A percentile compares a stretch with the other conserved stretches of the same genome.
These are phyloP conservation scores for Achaetomiella virescens DNA, from an alignment of 495 filamentous ascomycete species.

Conservation along the genomic window DNA sequence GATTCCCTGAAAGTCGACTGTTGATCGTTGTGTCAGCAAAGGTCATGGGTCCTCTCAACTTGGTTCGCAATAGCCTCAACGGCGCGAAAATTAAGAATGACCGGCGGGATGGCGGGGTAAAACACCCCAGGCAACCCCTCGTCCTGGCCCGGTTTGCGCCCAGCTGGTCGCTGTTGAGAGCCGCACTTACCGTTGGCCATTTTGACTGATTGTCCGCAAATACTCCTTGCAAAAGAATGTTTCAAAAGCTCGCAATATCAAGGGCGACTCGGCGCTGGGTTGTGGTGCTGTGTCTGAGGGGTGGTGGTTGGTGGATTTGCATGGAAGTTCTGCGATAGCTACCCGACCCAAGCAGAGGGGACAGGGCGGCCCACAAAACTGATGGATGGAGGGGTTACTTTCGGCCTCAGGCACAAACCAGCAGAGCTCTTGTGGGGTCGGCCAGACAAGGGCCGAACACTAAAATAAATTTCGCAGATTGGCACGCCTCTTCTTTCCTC, in stretches of 20 bases:
- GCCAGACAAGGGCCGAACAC: background rate
- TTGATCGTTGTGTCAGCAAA: conserved; percentile 3
- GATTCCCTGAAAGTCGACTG: conserved; percentile 17
- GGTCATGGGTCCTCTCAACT: background rate
- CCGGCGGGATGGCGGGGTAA: conserved; percentile 13
- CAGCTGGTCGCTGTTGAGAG: background rate
- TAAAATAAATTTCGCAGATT: background rate
- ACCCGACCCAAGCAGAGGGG: conserved; percentile 1
- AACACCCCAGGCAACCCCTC: conserved; percentile 5
- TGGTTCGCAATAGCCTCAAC: background rate
- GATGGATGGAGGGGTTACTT: conserved; percentile 11
- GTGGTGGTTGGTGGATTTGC: background rate
- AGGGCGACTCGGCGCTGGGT: background rate
- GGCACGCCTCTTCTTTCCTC: background rate
- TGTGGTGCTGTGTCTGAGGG: background rate
- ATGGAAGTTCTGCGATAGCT: conserved; percentile 7
- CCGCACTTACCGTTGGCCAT: conserved; percentile 6
- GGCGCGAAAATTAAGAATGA: background rate
- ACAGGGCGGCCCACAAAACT: conserved; percentile 1
- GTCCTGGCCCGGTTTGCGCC: background rate
- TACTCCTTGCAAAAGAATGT: background rate
- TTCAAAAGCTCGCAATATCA: background rate
- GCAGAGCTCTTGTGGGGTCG: background rate
- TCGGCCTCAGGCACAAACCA: conserved; percentile 8
- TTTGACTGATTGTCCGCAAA: background rate